Evolutionary conservation across 208 protist genomes (phyloP), one percentile per base, ranked within the genome.

Genomic region (Crithidia expoeki): DNA sequence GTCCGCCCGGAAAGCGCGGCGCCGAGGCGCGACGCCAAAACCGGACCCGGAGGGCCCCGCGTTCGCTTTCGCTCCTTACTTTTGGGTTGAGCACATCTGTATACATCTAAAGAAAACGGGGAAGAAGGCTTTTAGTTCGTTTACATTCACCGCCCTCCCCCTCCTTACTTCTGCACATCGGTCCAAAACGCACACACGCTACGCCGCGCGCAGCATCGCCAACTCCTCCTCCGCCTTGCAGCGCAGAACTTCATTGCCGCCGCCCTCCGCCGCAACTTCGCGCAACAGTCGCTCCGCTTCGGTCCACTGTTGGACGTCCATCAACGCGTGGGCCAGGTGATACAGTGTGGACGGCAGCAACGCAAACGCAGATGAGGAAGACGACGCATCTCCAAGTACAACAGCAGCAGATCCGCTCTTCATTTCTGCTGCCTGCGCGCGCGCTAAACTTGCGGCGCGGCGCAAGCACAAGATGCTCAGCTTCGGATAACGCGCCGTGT

Each of bases 201-300:
- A 58, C 30, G 67, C 50, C 14, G 55, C 55, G 2, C 27, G 40
- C 52, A 93, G 49, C 42, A 80, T 42, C 12, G 58, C 58, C 25
- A 94, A 72, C 75, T 93, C 82, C 69, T 95, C 84, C 72, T 90
- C 82, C 42, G 92, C 92, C 70, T 85, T 89, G 27, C 79, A 84
- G 11, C 78, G 73, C 23, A 94, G 79, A 25, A 88, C 79, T 42
- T 92, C 84, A 73, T 89, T 77, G 50, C 72, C 77, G 56, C 67
- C 38, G 57, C 71, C 68, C 30, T 53, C 19, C 19, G 44, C 42
- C 23, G 72, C 80, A 25, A 94, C 86, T 2, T 28, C 60, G 49
- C 58, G 16, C 52, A 93, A 85, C 64, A 91, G 63, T 47, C 66
- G 68, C 40, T 72, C 65, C 36, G 88, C 88, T 78, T 94, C 86